Conservation (phyloP, 495 filamentous ascomycete species). For the Corynascus novoguineensis region DNA sequence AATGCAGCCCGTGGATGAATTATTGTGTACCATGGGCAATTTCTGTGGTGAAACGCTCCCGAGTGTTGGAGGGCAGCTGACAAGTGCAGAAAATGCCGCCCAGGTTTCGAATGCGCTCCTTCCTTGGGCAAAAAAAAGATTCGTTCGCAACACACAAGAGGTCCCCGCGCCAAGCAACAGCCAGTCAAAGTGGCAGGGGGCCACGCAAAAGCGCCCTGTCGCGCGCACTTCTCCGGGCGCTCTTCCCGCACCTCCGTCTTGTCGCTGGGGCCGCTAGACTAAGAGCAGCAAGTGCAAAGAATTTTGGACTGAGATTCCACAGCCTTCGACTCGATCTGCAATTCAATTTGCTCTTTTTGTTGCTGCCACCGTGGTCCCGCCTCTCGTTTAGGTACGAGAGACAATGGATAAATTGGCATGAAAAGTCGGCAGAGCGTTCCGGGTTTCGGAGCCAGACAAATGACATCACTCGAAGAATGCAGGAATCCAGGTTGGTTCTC, state of each 20-base stretch:
- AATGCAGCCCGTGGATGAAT: no score
- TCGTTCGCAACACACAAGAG: background rate
- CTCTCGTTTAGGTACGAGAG: background rate
- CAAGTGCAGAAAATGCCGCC: background rate
- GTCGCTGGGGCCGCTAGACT: constrained; percentile 13
- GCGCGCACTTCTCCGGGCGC: background rate
- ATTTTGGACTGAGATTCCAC: constrained; percentile 14
- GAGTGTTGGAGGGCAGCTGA: constrained; percentile 2
- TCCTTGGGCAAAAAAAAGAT: background rate
- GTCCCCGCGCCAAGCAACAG: background rate
- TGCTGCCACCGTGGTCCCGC: background rate
- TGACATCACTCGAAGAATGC: constrained; percentile 17
- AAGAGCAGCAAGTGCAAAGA: constrained; percentile 17
- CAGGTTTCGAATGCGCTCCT: background rate
- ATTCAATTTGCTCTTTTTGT: background rate
- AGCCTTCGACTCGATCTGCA: constrained; percentile 10
- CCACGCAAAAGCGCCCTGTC: background rate
- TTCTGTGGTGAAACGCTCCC: background rate
- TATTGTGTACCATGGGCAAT: no score
- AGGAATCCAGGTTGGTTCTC: background rate
- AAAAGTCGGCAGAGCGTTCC: constrained; percentile 11
- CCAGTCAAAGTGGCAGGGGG: background rate
- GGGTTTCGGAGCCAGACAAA: constrained; percentile 6
- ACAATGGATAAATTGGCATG: constrained; percentile 9
- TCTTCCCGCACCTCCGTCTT: background rate